Evolutionary conservation across 1,284 basidiomycete species (phyloP), one percentile per base, ranked within the genome.

Genomic region (Leccinum pallidistipes): DNA sequence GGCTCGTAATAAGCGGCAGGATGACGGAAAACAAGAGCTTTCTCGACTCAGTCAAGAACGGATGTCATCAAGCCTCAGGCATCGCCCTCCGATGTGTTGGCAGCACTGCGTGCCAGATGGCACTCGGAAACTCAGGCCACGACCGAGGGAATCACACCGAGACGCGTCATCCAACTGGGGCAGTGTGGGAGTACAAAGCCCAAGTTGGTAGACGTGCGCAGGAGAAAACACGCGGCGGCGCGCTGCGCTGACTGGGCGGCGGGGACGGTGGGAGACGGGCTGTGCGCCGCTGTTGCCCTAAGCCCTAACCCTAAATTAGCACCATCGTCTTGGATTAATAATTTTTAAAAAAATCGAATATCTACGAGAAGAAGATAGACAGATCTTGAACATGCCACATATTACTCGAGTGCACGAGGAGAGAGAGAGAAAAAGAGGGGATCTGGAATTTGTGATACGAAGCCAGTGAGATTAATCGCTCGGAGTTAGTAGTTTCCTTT

Each of bases 281-380:
- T 68, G 68, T 68, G 66, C 55, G 21, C 4, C 24, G n/a, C 47
- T 50, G 24, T 29, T 43, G 55, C 70, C 70, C 70, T 74, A 29
- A 52, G 63, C 70, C 74, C 71, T 73, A 73, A 66, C 71, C 71
- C 62, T 62, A 64, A 55, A 61, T 52, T 71, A 65, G 60, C 21
- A 51, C 56, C 14, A 34, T 3, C 2, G 8, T 6, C 3, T n/a
- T 16, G 7, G 8, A 14, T 14, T 14, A 24, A 24, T 24, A 24
- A 3, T 24, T 24, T 24, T 24, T 2, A 24, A 24, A 24, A 24
- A 24, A 24, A 29, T 55, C 9, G 27, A 7, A 7, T 31, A 53
- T 53, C 51, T 53, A 14, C 16, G 9, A 53, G 32, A 52, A 47
- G 36, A n/a, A 9, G 34, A 40, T 14, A 16, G 60, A 32, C 24